Conservation (phyloP, 495 filamentous ascomycete species). For the Aspergillus ostianus region DNA sequence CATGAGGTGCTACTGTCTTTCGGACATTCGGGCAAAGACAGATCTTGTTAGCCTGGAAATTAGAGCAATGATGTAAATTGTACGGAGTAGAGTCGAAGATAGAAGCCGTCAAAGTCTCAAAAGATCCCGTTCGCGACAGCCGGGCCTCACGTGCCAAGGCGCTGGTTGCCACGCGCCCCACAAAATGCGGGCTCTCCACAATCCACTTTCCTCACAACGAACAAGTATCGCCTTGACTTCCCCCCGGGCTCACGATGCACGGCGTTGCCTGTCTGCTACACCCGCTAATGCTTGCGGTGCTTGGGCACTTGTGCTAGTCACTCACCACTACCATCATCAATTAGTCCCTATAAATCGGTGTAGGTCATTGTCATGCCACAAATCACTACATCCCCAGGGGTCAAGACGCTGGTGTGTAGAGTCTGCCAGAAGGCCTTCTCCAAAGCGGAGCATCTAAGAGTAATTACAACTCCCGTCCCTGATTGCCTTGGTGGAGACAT, state of each 20-base stretch:
- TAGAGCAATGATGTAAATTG: not conserved
- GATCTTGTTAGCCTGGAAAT: not conserved
- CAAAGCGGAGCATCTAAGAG: slow-evolving; percentile 47
- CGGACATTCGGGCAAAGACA: not conserved
- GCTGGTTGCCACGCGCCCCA: slow-evolving; percentile 6
- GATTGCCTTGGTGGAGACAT: slow-evolving; percentile 17
- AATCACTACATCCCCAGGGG: slow-evolving; percentile 14
- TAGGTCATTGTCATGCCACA: slow-evolving; percentile 14
- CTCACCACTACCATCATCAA: not conserved
- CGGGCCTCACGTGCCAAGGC: slow-evolving; percentile 6
- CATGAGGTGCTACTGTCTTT: not conserved
- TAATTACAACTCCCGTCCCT: slow-evolving; percentile 17
- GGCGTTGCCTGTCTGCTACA: not conserved
- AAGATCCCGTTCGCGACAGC: not conserved
- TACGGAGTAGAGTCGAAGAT: too few relatives aligned
- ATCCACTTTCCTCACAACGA: too few relatives aligned
- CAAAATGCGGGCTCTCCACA: not conserved
- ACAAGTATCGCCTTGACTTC: not conserved
- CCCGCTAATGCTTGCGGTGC: not conserved
- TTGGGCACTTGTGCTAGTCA: not conserved
- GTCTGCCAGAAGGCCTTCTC: slow-evolving; percentile 45
- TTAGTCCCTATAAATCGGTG: not conserved
- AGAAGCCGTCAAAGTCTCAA: too few relatives aligned
- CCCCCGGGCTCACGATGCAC: too few relatives aligned
- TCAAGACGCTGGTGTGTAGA: slow-evolving; percentile 39